Percentiles rank a stretch among this genome's conserved stretches.
phyloP scores from a whole-genome alignment of 805 yeast species.

The Wickerhamiella musiphila region DNA sequence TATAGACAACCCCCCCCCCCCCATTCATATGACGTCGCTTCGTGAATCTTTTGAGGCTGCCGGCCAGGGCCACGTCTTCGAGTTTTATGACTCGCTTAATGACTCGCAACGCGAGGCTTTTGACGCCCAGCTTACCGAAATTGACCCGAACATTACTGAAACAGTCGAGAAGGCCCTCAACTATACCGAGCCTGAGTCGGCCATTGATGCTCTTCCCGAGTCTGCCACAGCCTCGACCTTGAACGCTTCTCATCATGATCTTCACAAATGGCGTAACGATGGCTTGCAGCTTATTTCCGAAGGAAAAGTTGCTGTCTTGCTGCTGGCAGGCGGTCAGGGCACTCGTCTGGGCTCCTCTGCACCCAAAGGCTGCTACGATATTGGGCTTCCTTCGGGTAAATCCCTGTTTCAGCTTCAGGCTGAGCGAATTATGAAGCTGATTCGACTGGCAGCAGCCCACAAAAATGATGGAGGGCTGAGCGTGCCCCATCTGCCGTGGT shows the following conservation, averaged over 20 bases:
- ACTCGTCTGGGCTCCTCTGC: slow-evolving; percentile 75
- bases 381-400: slow-evolving; percentile 68
- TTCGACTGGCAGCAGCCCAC: slow-evolving; percentile 30
- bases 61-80: slow-evolving; percentile 27
- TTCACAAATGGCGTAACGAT: slow-evolving; percentile 25
- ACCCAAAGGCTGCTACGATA: slow-evolving; percentile 90
- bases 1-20: too few relatives aligned
- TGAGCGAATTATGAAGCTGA: slow-evolving; percentile 56
- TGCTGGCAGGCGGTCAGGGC: slow-evolving; percentile 99
- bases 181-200: slow-evolving; percentile 5
- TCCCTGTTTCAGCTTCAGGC: slow-evolving; percentile 87
- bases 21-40: slow-evolving; percentile 1
- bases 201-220: slow-evolving; percentile 19
- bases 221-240: slow-evolving; percentile 18
- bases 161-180: slow-evolving; percentile 14
- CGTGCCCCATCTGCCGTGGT: slow-evolving; percentile 44
- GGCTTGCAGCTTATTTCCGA: slow-evolving; percentile 56
- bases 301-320: slow-evolving; percentile 70
- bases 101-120: slow-evolving; percentile 15
- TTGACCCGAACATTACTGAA: slow-evolving; percentile 22
- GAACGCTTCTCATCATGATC: slow-evolving; percentile 19
- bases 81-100: slow-evolving; percentile 21
- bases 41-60: slow-evolving; percentile 17
- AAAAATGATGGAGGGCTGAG: too few relatives aligned
- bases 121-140: slow-evolving; percentile 20